Base-by-base conservation (phyloP, 495 filamentous ascomycete species). In the Penicillium robsamsonii region DNA sequence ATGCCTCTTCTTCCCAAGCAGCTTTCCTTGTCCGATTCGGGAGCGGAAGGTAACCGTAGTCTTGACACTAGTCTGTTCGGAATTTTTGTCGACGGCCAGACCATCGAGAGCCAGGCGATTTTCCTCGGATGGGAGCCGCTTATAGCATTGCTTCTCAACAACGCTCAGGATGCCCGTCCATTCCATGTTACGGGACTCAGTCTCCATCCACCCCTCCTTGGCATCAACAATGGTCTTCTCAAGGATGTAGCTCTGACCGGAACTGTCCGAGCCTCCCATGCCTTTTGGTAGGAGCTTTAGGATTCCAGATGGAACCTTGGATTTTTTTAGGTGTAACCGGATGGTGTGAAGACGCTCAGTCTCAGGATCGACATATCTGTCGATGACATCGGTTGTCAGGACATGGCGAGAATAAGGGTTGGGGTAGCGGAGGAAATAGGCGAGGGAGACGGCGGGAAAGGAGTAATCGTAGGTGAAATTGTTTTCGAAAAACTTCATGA, bases 341-440 rank as follows among this genome's bases (percentile, higher is more conserved):
- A 86, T 89, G 33, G 95, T 96, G 67, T 90, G 86, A 8, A 99
- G 84, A 29, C 86, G 88, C 45, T 91, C 86, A 1, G 89, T 92
- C 17, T 62, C 65, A 3, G 88, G 84, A 67, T 97, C 92, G 75
- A 96, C 83, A 65, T 85, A 81, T 44, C 90, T 89, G 33, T 87
- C 84, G 71, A 99, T 92, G 66, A 94, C 94, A 77, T 99, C 94
- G 71, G 92, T 96, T 38, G 90, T 95, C 58, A 96, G 83, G 56
- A 99, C 94, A 80, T 99, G 94, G 61, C 82, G 89, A 57, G 89
- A 87, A 74, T 96, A 97, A 11, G 94, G 94, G 71, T 99, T 99
- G 15, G 94, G 95, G 72, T 99, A 99, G 38, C 94, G 92, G 49
- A 99, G 90, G 80, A 97, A 97, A 82, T 96, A 99, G 75, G 94